Base-by-base conservation (phyloP, 1,284 basidiomycete genomes). In the Cerioporus squamosus region DNA sequence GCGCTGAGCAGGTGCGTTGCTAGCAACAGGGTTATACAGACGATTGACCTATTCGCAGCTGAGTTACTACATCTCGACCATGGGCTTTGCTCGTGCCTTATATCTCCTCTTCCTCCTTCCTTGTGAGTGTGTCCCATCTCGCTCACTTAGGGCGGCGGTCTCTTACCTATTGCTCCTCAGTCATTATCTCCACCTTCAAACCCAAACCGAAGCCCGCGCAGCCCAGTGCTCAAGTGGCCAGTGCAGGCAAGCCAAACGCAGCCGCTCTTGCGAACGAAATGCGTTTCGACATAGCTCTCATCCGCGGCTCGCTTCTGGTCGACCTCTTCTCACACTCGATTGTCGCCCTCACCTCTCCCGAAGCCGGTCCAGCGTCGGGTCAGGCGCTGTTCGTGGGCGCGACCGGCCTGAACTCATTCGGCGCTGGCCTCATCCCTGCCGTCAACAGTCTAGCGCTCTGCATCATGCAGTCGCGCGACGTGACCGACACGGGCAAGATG, bases 361-460 rank as follows among this genome's bases (percentile, higher is more conserved):
- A 68, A 20, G 55, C 68, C 17, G 70, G 67, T 24, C 57, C 51
- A 18, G 47, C 47, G 12, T 42, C 46, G 2, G 57, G 57, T 8
- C 63, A 70, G 43, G 63, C 59, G 5, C 62, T 82, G 17, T 80
- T 87, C 64, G 70, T 79, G 8, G 66, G 83, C 45, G 91, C 90
- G 67, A 86, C 85, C 14, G 79, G 80, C 8, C 64, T 91, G 65
- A 81, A 80, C 53, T 80, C 81, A 53, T 74, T 90, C 57, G 86
- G 87, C 17, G 79, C 83, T 12, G 90, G 89, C 3, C 73, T 83
- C 23, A 72, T 81, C 26, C 90, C 91, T 24, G 84, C 87, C 7
- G 74, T 83, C 48, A 88, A 93, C 61, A 90, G 87, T 67, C 75
- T 93, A 52, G 87, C 88, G 15, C 68, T 93, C 36, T 88, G 84